A percentile compares a stretch with the other conserved stretches of the same genome.
phyloP scores from a whole-genome alignment of 1,139 yeast genomes.

The Pichiaceae sp. region DNA sequence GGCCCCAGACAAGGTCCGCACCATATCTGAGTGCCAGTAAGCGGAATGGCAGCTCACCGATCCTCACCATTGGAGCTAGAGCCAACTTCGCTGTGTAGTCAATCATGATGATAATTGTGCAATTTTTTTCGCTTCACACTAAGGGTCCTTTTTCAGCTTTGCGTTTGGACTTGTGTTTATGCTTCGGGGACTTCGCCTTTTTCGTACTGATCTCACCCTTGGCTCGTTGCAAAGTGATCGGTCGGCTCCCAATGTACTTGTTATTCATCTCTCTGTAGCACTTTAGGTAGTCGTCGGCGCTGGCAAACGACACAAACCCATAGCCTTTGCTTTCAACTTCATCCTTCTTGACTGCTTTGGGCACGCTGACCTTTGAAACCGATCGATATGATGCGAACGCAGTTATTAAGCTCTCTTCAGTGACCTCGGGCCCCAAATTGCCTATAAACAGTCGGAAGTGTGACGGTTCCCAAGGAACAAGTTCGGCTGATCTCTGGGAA shows the following conservation, averaged over 20 bases:
- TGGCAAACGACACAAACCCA: slow-evolving; percentile 62
- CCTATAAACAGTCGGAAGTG: slow-evolving; percentile 73
- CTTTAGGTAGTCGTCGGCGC: slow-evolving; percentile 52
- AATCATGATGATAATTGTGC: slow-evolving; percentile 23
- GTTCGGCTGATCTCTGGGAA: slow-evolving; percentile 8
- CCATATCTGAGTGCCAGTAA: slow-evolving; percentile 72
- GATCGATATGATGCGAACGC: slow-evolving; percentile 45
- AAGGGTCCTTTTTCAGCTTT: neutral
- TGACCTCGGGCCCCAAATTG: slow-evolving; percentile 62
- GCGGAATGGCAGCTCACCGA: slow-evolving; percentile 89
- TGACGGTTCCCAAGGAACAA: slow-evolving; percentile 31
- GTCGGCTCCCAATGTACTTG: slow-evolving; percentile 67
- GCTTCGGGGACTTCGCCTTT: slow-evolving; percentile 1
- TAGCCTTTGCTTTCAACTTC: slow-evolving; percentile 43
- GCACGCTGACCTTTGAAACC: slow-evolving; percentile 47
- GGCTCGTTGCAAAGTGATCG: slow-evolving; percentile 63
- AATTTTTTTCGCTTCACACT: neutral
- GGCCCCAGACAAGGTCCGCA: slow-evolving; percentile 94
- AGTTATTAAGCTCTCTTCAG: slow-evolving; percentile 40
- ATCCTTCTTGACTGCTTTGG: slow-evolving; percentile 29
- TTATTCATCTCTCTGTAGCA: slow-evolving; percentile 75
- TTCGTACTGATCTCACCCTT: slow-evolving; percentile 25
- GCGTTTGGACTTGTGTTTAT: neutral
- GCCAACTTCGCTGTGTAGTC: slow-evolving; percentile 65
- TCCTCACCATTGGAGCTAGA: slow-evolving; percentile 93